Base-by-base conservation (phyloP, 2,329 filamentous ascomycete genomes). In the Epichloe coenophiala region DNA sequence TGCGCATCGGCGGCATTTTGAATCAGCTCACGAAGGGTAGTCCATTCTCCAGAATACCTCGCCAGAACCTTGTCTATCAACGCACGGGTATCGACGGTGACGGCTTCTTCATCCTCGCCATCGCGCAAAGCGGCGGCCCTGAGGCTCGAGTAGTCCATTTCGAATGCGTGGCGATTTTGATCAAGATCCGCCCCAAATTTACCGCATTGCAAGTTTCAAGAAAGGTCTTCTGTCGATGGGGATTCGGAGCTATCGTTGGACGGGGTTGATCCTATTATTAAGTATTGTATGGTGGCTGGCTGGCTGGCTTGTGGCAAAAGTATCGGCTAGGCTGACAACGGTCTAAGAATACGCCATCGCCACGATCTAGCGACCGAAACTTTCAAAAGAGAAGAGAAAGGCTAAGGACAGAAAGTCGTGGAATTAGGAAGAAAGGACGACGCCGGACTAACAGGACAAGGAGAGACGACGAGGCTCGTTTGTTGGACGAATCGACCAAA, bases 1-100 rank as follows among this genome's bases (percentile, higher is more conserved):
- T 90, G 87, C 21, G 93, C 93, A 71, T 98, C 93, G 56, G 93
- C 91, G n/a, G 93, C 93, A 65, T 98, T 98, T 63, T 98, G 93
- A 43, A 98, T 89, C 54, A 98, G 81, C 66, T 98, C 93, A 73
- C 93, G 81, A 17, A 98, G 71, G 8, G 78, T 86, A 5, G 81
- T 89, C 84, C 91, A 96, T 72, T 98, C 94, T 60, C 93, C 91
- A 2, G 90, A 95, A 65, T 98, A 98, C 62, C 93, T 78, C 9
- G 93, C 93, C 47, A 98, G 78, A 11, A 98, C 91, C 68, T 98
- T 98, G 71, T 97, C 94, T 63, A 98, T 98, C 59, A 98, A 70
- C 42, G 93, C 93, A 62, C 94, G 79, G 46, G 93, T 98, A 64
- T 98, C 95, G 62, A 98, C 93, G 1, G 93, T 98, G 51, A 98